Percentiles rank a stretch among this genome's conserved stretches.
Conservation (phyloP, 208 protist species). For the Lotmaria passim region DNA sequence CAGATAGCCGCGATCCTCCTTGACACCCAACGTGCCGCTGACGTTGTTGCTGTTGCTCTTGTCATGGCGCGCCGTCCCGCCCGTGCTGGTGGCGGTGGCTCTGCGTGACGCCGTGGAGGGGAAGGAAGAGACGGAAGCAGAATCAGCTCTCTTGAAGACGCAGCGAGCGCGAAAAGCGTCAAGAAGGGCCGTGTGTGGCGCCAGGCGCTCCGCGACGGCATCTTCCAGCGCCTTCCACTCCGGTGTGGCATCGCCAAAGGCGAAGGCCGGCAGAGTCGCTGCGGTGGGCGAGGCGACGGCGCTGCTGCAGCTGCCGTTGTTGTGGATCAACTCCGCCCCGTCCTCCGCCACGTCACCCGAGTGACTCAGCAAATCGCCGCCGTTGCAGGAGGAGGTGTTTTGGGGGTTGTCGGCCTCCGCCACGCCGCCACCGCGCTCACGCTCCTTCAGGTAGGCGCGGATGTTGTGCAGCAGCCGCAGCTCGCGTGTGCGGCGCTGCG, state of each 20-base stretch:
- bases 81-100: no score
- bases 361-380: neutral
- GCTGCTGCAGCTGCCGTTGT: neutral
- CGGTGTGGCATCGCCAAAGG: constrained; percentile 16
- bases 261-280: neutral
- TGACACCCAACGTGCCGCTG: no score
- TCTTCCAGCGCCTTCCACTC: constrained; percentile 65
- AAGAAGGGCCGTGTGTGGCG: constrained; percentile 57
- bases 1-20: constrained; percentile 23
- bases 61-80: no score
- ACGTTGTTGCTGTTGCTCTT: no score
- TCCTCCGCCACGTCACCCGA: neutral
- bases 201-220: constrained; percentile 37
- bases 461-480: constrained; percentile 70
- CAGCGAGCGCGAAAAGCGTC: constrained; percentile 32
- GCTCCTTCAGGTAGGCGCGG: constrained; percentile 48
- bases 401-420: neutral
- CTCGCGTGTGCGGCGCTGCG: constrained; percentile 14
- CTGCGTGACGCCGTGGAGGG: neutral
- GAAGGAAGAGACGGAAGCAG: neutral
- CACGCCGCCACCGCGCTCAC: neutral
- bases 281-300: neutral
- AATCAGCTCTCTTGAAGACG: neutral
- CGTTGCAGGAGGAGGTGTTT: neutral
- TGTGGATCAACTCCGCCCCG: neutral